These are phyloP conservation scores for Kuraishia hungarica DNA, from an alignment of 805 yeast genomes.

Conservation along the genomic window DNA sequence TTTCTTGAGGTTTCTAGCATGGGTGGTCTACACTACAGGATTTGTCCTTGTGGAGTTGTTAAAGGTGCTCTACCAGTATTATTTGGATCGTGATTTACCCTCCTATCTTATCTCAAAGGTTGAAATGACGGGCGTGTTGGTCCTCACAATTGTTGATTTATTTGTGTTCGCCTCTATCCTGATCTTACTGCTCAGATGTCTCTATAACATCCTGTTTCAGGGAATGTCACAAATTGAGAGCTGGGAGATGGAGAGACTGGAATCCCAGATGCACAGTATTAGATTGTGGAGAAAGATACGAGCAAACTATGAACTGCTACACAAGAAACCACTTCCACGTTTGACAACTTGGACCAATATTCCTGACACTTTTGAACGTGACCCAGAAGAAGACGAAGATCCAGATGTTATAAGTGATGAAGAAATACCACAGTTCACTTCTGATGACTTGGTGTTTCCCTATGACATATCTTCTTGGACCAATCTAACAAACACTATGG, in stretches of 20 bases:
- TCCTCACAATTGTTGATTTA: slow-evolving; percentile 44
- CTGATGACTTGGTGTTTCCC: slow-evolving; percentile 73
- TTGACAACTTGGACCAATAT: slow-evolving; percentile 36
- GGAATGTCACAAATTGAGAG: slow-evolving; percentile 88
- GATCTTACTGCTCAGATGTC: slow-evolving; percentile 52
- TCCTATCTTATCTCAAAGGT: slow-evolving; percentile 40
- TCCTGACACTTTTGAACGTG: background rate
- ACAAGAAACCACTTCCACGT: slow-evolving; percentile 31
- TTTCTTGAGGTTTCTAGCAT: slow-evolving; percentile 64
- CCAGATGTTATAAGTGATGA: slow-evolving; percentile 1
- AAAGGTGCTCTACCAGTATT: slow-evolving; percentile 33
- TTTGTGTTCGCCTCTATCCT: slow-evolving; percentile 56
- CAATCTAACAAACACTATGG: slow-evolving; percentile 48
- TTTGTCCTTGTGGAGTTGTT: slow-evolving; percentile 34
- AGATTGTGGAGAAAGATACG: slow-evolving; percentile 43
- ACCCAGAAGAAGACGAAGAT: background rate
- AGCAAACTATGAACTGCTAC: slow-evolving; percentile 31
- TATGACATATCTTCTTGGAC: slow-evolving; percentile 60
- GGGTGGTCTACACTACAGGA: slow-evolving; percentile 50
- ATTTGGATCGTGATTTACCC: slow-evolving; percentile 42
- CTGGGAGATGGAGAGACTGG: slow-evolving; percentile 87
- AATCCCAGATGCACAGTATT: slow-evolving; percentile 49
- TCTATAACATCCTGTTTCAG: slow-evolving; percentile 39
- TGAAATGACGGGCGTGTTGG: slow-evolving; percentile 47
- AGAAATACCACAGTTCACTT: slow-evolving; percentile 24